These are phyloP conservation scores for Exsudoporus frostii DNA, from an alignment of 768 basidiomycete species.

Conservation along the genomic window DNA sequence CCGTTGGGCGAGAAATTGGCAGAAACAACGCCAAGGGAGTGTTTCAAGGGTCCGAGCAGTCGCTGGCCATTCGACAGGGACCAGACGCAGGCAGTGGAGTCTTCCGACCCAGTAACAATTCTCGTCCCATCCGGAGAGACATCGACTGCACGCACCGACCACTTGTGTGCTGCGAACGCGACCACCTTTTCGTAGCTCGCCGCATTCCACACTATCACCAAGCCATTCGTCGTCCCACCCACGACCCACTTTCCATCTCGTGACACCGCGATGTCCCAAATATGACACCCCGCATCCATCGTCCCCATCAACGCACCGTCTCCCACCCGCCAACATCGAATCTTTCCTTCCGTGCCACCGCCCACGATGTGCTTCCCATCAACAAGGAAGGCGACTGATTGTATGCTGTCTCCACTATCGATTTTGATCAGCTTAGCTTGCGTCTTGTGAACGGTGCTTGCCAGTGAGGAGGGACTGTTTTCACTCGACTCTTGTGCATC, in stretches of 20 bases:
- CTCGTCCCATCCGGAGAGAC: not conserved
- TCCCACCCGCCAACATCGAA: not conserved
- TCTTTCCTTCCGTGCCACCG: not conserved
- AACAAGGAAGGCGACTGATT: not conserved
- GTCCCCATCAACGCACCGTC: not conserved
- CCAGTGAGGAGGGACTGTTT: not conserved
- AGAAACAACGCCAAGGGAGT: accelerated
- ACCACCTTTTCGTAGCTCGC: not conserved
- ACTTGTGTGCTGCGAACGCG: not conserved
- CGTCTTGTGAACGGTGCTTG: no score
- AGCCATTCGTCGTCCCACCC: not conserved
- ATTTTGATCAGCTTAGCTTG: not conserved
- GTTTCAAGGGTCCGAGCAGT: not conserved
- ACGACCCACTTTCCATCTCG: not conserved
- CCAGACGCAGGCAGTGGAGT: not conserved
- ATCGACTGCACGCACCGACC: not conserved
- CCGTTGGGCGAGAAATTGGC: not conserved
- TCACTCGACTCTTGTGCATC: not conserved
- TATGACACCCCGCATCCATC: not conserved
- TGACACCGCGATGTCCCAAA: not conserved
- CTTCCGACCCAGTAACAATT: not conserved
- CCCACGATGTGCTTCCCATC: not conserved
- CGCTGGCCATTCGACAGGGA: not conserved
- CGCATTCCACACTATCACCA: not conserved
- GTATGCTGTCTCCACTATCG: not conserved